Conservation (phyloP, 2,329 filamentous ascomycete genomes). For the Curvularia sp. region DNA sequence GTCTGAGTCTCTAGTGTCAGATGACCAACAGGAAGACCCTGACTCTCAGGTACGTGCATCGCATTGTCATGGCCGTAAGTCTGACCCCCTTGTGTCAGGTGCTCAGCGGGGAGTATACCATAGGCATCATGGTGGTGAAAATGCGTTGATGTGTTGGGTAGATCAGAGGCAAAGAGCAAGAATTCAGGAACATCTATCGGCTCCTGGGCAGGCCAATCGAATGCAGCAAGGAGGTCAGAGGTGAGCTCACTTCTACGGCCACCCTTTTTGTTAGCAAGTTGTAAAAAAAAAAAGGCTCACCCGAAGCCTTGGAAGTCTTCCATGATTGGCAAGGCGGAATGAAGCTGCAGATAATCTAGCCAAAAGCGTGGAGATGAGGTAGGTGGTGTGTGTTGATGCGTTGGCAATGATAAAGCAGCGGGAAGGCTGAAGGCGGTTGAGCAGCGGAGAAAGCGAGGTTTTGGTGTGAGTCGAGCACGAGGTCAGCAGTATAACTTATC, state of each 20-base stretch:
- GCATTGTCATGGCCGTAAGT: neutral
- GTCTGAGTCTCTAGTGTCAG: no score
- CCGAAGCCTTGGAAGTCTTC: neutral
- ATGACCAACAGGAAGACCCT: neutral
- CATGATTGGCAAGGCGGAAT: constrained; percentile 6
- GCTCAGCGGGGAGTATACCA: neutral
- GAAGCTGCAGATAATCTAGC: neutral
- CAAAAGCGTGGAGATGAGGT: neutral
- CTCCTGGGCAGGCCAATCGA: neutral
- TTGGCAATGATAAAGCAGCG: constrained; percentile 7
- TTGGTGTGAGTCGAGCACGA: neutral
- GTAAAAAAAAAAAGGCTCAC: constrained; percentile 13
- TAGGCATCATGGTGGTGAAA: neutral
- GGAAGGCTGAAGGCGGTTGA: neutral
- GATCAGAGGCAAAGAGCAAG: neutral
- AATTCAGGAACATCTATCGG: no score
- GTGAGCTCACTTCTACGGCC: no score
- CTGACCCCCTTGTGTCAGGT: neutral
- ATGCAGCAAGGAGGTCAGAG: no score
- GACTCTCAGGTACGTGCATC: no score
- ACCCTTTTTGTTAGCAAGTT: no score
- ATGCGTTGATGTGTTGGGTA: neutral
- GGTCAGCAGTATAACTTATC: constrained; percentile 3
- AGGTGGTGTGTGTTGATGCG: neutral
- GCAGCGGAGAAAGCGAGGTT: neutral